Percentiles rank a stretch among this genome's conserved stretches.
Conservation (phyloP, 768 basidiomycete species). For the Collybia sordida region DNA sequence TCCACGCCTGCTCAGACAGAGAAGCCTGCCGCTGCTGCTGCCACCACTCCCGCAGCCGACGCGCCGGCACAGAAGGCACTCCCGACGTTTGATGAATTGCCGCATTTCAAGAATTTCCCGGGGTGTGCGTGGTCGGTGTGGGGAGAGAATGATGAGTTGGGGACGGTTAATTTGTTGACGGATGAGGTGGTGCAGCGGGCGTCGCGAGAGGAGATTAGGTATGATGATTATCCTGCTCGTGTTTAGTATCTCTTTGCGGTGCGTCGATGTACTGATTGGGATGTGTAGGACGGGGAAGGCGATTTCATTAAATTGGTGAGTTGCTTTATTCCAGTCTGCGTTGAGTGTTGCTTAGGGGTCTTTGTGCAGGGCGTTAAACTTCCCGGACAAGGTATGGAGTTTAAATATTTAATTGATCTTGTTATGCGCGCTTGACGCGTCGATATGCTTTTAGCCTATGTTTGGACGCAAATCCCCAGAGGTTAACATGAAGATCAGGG, state of each 20-base stretch:
- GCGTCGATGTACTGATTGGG: too few species aligned
- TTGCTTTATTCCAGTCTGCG: neutral
- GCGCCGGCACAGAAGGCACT: conserved; percentile 10
- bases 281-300: conserved; percentile 46
- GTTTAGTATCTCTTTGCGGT: neutral
- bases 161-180: conserved; percentile 66
- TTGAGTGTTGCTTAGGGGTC: neutral
- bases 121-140: conserved; percentile 74
- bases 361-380: conserved; percentile 58
- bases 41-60: neutral
- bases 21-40: too few species aligned
- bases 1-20: neutral
- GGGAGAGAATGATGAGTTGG: conserved; percentile 65
- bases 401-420: too few species aligned
- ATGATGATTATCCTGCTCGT: neutral
- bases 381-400: conserved; percentile 53
- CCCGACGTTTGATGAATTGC: conserved; percentile 37
- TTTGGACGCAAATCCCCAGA: conserved; percentile 56
- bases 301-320: conserved; percentile 64
- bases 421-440: neutral
- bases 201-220: conserved; percentile 56
- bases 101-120: conserved; percentile 48
- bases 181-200: conserved; percentile 59
- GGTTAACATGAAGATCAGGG: conserved; percentile 37
- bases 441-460: conserved; percentile 40